These are phyloP conservation scores for Mortierella sp. DNA, from an alignment of 371 early-diverging fungal species.

Conservation along the genomic window DNA sequence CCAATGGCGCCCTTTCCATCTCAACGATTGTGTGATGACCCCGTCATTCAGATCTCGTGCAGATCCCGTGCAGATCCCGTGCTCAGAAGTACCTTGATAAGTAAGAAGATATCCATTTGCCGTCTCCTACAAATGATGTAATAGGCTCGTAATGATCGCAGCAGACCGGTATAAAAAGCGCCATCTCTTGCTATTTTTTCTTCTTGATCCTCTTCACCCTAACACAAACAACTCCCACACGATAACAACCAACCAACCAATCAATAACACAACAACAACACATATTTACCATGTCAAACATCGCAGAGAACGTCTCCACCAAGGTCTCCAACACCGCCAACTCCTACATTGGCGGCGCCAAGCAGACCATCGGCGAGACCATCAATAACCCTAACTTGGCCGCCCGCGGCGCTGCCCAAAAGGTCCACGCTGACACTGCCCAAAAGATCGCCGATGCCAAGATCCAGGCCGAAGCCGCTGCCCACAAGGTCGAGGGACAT, in stretches of 20 bases:
- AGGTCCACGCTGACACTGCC: constrained; percentile 43
- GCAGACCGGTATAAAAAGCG: not conserved
- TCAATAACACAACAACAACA: not conserved
- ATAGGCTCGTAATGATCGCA: not conserved
- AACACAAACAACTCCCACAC: not conserved
- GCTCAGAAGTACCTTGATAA: too few species aligned
- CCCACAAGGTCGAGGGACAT: constrained; percentile 57
- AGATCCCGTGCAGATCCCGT: not conserved
- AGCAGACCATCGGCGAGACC: constrained; percentile 45
- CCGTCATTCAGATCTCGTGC: not conserved
- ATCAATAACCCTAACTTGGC: constrained; percentile 34
- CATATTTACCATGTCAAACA: constrained; percentile 14
- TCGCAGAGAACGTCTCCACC: constrained; percentile 28
- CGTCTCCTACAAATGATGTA: not conserved
- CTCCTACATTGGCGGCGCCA: constrained; percentile 49
- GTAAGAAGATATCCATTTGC: not conserved
- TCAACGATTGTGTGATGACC: not conserved
- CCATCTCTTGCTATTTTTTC: not conserved
- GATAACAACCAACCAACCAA: not conserved
- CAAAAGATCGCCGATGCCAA: constrained; percentile 37
- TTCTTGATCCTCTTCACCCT: not conserved
- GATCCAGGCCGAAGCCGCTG: constrained; percentile 36
- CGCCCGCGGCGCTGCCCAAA: constrained; percentile 47
- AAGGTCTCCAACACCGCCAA: constrained; percentile 38
- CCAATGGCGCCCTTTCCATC: not conserved